A percentile compares a stretch with the other conserved stretches of the same genome.
phyloP scores from a whole-genome alignment of 163 green algal species.

The Scenedesmus sp. region DNA sequence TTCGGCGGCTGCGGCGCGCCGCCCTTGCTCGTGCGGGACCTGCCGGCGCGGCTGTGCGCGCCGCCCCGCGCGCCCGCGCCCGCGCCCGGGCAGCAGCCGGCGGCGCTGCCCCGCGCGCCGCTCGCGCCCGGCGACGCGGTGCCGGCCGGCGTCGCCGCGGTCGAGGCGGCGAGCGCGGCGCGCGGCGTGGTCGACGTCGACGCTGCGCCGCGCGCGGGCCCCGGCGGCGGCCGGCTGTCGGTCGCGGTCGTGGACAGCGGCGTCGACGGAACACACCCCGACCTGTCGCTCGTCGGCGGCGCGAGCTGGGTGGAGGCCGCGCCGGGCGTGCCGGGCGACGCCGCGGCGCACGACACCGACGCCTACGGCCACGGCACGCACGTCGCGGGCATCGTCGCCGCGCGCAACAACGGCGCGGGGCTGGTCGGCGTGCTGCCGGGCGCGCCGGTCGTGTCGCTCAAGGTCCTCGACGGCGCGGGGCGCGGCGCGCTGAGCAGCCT shows the following conservation, averaged over 20 bases:
- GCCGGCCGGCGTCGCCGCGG: background rate
- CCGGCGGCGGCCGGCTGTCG: background rate
- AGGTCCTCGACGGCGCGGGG: background rate
- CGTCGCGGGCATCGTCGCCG: conserved; percentile 10
- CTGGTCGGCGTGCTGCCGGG: conserved; percentile 20
- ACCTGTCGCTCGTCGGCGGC: conserved; percentile 5
- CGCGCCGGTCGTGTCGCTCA: conserved; percentile 2
- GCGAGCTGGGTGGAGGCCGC: background rate
- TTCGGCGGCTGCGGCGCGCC: no score
- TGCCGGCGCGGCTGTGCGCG: background rate
- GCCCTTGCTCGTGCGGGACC: background rate
- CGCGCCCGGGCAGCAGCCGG: background rate
- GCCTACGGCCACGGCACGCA: conserved; percentile 27
- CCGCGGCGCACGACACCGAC: background rate
- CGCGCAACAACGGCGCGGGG: conserved; percentile 16
- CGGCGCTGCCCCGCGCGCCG: background rate
- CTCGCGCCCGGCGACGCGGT: background rate
- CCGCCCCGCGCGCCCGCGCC: background rate
- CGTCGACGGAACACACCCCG: conserved; percentile 25
- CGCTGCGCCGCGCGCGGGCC: no score
- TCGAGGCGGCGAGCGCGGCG: conserved; percentile 2
- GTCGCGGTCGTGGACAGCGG: conserved; percentile 26
- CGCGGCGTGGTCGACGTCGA: conserved; percentile 14
- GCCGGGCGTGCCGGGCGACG: background rate
- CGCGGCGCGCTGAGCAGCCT: conserved; percentile 4